Percentiles rank a stretch among this genome's conserved stretches.
Conservation (phyloP, 176 grass and related monocot genomes). For the Carex scoparia region DNA sequence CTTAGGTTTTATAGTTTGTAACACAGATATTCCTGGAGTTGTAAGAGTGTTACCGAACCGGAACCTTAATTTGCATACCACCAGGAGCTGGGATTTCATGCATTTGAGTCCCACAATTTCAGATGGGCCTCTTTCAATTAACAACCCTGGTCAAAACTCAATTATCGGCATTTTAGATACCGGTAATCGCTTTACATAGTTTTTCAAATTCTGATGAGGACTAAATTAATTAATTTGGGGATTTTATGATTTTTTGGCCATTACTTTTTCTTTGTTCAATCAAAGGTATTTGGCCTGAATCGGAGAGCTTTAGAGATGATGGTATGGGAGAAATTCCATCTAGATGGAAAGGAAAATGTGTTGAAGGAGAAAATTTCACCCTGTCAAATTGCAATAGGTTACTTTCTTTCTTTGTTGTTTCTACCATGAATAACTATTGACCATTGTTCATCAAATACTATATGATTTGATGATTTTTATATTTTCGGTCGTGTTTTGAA, state of each 20-base stretch:
- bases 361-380: conserved; percentile 74
- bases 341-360: conserved; percentile 72
- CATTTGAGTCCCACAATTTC: conserved; percentile 37
- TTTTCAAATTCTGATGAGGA: neutral
- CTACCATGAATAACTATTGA: neutral
- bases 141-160: conserved; percentile 60
- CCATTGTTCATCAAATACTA: neutral
- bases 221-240: neutral
- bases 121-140: conserved; percentile 45
- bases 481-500: neutral
- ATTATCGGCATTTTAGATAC: conserved; percentile 88
- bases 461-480: neutral
- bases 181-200: conserved; percentile 35
- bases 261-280: conserved; percentile 13
- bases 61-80: conserved; percentile 82
- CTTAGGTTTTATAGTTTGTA: neutral
- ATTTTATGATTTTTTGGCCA: neutral
- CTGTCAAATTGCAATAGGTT: conserved; percentile 88
- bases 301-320: conserved; percentile 72
- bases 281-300: conserved; percentile 95
- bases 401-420: conserved; percentile 16
- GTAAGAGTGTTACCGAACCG: conserved; percentile 71
- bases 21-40: conserved; percentile 63
- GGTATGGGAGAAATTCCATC: conserved; percentile 53
- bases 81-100: conserved; percentile 96